Conservation (phyloP, 345 rosid species). For the Leavenworthia alabamica region DNA sequence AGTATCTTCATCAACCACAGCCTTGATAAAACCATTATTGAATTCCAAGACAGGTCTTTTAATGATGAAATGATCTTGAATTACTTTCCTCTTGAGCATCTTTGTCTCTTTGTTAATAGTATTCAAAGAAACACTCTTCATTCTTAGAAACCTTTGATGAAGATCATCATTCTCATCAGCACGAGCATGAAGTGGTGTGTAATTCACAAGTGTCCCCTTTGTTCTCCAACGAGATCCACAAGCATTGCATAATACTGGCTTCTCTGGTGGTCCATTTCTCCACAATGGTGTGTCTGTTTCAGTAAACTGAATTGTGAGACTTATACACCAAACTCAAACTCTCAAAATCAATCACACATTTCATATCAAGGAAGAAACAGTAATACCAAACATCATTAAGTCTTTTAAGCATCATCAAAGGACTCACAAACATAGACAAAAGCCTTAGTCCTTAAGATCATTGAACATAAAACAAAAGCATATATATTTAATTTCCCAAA, state of each 20-base stretch:
- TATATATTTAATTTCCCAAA: background rate
- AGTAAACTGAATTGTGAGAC: too few species aligned
- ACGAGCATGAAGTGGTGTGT: constrained; percentile 74
- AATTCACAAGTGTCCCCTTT: constrained; percentile 78
- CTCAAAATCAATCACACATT: background rate
- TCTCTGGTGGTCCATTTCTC: constrained; percentile 98
- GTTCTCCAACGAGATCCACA: constrained; percentile 98
- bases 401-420: too few species aligned
- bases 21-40: constrained; percentile 45
- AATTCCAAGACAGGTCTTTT: constrained; percentile 44
- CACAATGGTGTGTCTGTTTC: constrained; percentile 87
- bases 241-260: constrained; percentile 97
- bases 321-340: too few species aligned
- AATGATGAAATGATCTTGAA: constrained; percentile 38
- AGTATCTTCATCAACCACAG: constrained; percentile 60
- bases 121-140: constrained; percentile 48
- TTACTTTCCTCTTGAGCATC: constrained; percentile 66
- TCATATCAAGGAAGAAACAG: constrained; percentile 1
- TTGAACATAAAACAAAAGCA: background rate
- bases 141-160: constrained; percentile 45
- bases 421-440: constrained; percentile 2
- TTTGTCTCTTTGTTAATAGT: constrained; percentile 64
- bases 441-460: constrained; percentile 2
- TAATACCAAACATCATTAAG: constrained; percentile 17
- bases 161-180: constrained; percentile 50